Evolutionary conservation across 2,329 filamentous ascomycete species (phyloP), one percentile per base, ranked within the genome.

Genomic region (Aspergillus sclerotialis): DNA sequence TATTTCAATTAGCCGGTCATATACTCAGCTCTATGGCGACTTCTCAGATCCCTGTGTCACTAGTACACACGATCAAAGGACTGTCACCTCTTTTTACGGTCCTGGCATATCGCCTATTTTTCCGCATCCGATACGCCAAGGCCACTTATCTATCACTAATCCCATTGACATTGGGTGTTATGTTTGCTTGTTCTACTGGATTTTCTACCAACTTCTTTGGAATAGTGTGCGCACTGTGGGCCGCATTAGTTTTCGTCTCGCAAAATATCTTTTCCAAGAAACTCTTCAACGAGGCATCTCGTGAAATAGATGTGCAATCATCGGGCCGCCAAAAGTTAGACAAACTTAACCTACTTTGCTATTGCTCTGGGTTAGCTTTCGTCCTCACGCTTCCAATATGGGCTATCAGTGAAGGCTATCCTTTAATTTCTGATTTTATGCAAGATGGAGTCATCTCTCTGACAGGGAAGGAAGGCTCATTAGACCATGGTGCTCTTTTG

Each of bases 191-290:
- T 61, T 95, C 90, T 1, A 85, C 89, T 9, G 87, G 88, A 53
- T 89, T 94, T 49, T 82, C 79, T 14, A 90, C 85, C 18, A 89
- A 98, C 55, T 75, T 95, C 43, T 74, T 92, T 33, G 92, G 92
- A n/a, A 83, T 98, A 12, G 52, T 90, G 8, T 90, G 89, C 52
- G 89, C 92, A 3, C 81, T 98, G 24, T 69, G 86, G 21, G 89
- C 87, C n/a, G 87, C 92, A 6, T 69, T 96, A 36, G 83, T 96
- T 45, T 98, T 98, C 55, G 92, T 98, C 23, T 92, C 88, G 0
- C 92, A 98, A 57, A 98, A 98, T 56, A 98, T 98, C 37, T 94
- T 95, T 46, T 96, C 90, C 13, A 98, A 98, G 64, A 86, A 87
- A 46, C 78, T 98, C 7, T 98, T 98, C 70, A 98, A 95, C 60